Conservation (phyloP, 257 asterid species). For the Solanum tarijense region DNA sequence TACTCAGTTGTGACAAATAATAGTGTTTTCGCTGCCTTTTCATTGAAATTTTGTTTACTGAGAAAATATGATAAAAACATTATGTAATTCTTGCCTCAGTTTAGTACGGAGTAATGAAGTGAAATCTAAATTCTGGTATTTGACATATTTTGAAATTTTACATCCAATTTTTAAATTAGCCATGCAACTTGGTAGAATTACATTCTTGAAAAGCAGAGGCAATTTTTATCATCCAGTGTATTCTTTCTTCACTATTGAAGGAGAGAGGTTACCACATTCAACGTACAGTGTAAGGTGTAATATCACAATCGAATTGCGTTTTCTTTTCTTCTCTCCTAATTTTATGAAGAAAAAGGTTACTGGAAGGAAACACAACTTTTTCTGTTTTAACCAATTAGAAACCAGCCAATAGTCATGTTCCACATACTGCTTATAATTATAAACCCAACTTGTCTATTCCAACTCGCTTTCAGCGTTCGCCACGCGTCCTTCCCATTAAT, state of each 20-base stretch:
- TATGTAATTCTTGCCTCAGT: not conserved
- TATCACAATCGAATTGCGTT: not conserved
- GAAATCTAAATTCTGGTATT: not conserved
- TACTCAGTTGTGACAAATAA: not conserved
- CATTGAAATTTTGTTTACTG: not conserved
- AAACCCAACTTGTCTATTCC: not conserved
- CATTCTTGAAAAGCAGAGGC: not conserved
- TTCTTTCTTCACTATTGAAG: not conserved
- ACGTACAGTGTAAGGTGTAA: not conserved
- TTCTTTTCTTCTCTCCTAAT: not conserved
- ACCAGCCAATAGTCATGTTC: not conserved
- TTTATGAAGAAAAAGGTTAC: not conserved
- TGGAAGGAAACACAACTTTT: not conserved
- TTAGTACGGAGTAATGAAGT: not conserved
- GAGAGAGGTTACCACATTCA: not conserved
- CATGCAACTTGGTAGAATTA: not conserved
- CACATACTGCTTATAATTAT: not conserved
- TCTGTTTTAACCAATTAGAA: not conserved
- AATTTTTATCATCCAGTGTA: not conserved
- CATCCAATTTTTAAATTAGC: not conserved
- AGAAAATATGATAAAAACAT: not conserved
- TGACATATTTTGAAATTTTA: not conserved
- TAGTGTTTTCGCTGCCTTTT: not conserved
- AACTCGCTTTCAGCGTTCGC: not conserved
- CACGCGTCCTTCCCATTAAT: not conserved